Evolutionary conservation across 306 rosid genomes (phyloP), one percentile per base, ranked within the genome.

Genomic region (Medicago lupulina): DNA sequence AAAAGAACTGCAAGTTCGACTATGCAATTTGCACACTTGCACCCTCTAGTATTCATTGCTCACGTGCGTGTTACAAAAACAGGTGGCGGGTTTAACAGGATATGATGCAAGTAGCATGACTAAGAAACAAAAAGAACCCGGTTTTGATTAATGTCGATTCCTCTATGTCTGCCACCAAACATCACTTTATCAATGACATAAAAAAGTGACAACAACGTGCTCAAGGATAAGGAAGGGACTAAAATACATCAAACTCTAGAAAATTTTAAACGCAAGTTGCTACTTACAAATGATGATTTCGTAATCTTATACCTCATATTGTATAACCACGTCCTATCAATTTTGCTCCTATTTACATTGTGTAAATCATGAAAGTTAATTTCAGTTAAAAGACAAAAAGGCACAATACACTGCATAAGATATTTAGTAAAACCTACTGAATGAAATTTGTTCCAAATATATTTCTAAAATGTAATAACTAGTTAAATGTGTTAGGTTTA

Each of bases 151-250:
- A 17, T 4, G 13, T 40, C n/a, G 69, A 64, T 76, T 76, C 49
- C 78, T 34, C 67, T 73, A 47, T 31, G 69, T 79, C 72, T 70
- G 65, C 80, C 79, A 25, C 50, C 73, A 40, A 8, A 67, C 23
- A 41, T 69, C 54, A 60, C 75, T 77, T 81, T 31, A 57, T 77
- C 83, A 80, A 50, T 46, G 15, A 67, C 62, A 57, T 21, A 10
- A 67, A 64, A 70, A 66, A 41, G 73, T 62, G 44, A 54, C 39
- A 62, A 21, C 80, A 68, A 62, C 72, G 17, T 65, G 67, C 78
- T 78, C 50, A 5, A 21, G 80, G 85, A 85, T 78, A 81, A 66
- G 83, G 57, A 70, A 60, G 74, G 36, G 80, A 78, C 83, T 47
- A 57, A 31, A 2, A 74, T 75, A 47, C 70, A 70, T 70, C 73